These are phyloP conservation scores for Daldinia eschscholtzii DNA, from an alignment of 2,329 filamentous ascomycete species.

Conservation along the genomic window DNA sequence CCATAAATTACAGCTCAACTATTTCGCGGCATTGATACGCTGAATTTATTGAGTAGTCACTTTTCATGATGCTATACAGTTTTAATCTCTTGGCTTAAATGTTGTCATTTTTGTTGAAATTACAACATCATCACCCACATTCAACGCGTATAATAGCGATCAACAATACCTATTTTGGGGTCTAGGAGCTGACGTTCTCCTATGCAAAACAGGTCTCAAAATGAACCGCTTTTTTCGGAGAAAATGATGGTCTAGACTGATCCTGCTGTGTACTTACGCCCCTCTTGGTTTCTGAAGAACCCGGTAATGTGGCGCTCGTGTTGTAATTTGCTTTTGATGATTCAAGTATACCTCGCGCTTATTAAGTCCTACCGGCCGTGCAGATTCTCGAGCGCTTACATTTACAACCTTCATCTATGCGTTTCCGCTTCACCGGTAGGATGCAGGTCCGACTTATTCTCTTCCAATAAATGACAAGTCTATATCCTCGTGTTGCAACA, in stretches of 20 bases:
- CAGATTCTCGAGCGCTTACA: constrained; percentile 7
- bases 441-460: constrained; percentile 20
- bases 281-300: constrained; percentile 14
- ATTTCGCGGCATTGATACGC: not conserved
- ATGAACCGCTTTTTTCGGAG: constrained; percentile 5
- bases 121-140: not conserved
- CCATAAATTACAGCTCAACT: not conserved
- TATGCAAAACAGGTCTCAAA: not conserved
- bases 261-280: constrained; percentile 13
- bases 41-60: not conserved
- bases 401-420: constrained; percentile 24
- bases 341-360: constrained; percentile 8
- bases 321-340: constrained; percentile 21
- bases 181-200: not conserved
- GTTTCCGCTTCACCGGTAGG: constrained; percentile 22
- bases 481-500: constrained; percentile 30
- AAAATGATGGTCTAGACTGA: constrained; percentile 21
- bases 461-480: constrained; percentile 25
- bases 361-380: constrained; percentile 25
- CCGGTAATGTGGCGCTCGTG: constrained; percentile 33
- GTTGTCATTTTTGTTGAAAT: not conserved
- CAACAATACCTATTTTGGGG: not conserved
- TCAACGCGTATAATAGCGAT: not conserved
- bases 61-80: not conserved
- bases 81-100: not conserved